Evolutionary conservation across 2,329 filamentous ascomycete genomes (phyloP).

Genomic region (Hymenoscyphus fructigenus): DNA sequence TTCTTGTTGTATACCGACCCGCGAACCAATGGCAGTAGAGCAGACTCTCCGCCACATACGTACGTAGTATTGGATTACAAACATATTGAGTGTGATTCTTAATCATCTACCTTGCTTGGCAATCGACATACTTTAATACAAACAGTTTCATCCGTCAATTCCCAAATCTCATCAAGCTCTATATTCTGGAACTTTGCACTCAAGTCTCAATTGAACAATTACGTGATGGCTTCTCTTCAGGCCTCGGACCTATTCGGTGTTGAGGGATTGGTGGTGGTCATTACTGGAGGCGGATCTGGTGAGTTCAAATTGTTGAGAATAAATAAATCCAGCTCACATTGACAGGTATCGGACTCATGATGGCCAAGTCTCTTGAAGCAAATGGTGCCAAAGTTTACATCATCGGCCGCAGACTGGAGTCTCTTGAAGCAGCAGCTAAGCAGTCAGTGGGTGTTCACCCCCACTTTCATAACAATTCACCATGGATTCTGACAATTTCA

Average conservation of each 20-base stretch:
- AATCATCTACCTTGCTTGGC: too few species aligned
- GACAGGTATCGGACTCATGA: slow-evolving; percentile 44
- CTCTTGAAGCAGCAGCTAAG: slow-evolving; percentile 12
- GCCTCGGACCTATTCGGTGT: slow-evolving; percentile 44
- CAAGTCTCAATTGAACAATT: not conserved
- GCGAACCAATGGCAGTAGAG: too few species aligned
- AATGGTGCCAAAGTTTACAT: slow-evolving; percentile 22
- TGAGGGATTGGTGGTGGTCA: slow-evolving; percentile 44
- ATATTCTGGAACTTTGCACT: not conserved
- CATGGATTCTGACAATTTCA: not conserved
- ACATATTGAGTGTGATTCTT: too few species aligned
- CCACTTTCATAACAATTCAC: not conserved
- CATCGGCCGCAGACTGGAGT: slow-evolving; percentile 11
- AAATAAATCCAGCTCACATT: not conserved
- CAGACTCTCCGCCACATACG: too few species aligned
- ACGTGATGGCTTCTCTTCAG: slow-evolving; percentile 13
- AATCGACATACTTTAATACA: not conserved
- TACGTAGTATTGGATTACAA: too few species aligned
- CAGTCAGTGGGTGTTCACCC: slow-evolving; percentile 9
- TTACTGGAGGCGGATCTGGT: slow-evolving; percentile 44
- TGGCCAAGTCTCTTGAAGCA: slow-evolving; percentile 27
- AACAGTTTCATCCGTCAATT: not conserved
- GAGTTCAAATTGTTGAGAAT: not conserved
- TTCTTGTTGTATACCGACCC: too few species aligned
- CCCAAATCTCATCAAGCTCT: not conserved